phyloP scores from a whole-genome alignment of 176 grass and related monocot genomes.

The Coix lacrymajobi region DNA sequence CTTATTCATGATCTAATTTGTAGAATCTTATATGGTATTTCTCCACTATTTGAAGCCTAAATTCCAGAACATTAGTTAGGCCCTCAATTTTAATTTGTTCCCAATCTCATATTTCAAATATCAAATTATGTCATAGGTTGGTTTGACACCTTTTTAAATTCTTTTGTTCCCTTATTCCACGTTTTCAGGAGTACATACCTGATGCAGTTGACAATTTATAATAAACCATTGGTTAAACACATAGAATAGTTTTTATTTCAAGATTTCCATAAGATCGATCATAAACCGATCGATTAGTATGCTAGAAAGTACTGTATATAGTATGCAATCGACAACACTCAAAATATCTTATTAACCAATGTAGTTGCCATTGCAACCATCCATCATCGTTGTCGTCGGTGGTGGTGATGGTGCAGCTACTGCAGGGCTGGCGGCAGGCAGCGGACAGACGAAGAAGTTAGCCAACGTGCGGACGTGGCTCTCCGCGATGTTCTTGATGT shows the following conservation, averaged over 20 bases:
- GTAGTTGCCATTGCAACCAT: neutral
- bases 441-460: neutral
- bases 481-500: conserved; percentile 23
- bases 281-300: neutral
- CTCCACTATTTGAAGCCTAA: neutral
- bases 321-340: neutral
- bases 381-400: too few relatives aligned
- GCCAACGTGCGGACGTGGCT: neutral
- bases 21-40: neutral
- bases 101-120: neutral
- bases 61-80: neutral
- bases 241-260: neutral
- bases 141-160: neutral
- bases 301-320: neutral
- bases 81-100: neutral
- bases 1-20: neutral
- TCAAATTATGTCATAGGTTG: neutral
- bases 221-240: neutral
- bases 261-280: neutral
- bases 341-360: neutral
- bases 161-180: neutral
- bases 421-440: neutral
- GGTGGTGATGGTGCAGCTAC: neutral
- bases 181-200: neutral
- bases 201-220: neutral